Conservation (phyloP, 2,329 filamentous ascomycete genomes). For the Cladophialophora exuberans region DNA sequence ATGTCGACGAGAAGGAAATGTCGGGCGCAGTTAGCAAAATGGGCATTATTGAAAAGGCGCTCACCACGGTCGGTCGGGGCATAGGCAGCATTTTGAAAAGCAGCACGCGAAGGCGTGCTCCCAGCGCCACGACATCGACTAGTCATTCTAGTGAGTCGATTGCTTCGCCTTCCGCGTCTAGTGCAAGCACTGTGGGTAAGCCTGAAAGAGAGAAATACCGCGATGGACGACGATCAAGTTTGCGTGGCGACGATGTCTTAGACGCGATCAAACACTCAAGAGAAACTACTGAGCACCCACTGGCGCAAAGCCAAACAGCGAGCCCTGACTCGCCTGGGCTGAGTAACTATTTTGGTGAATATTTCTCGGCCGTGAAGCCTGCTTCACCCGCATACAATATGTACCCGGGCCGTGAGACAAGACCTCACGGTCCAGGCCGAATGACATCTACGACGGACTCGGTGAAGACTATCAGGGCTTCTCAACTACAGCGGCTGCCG, state of each 20-base stretch:
- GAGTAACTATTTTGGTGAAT: constrained; percentile 43
- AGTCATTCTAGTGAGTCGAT: constrained; percentile 59
- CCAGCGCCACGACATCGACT: constrained; percentile 56
- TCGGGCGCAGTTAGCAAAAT: constrained; percentile 88
- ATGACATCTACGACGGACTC: constrained; percentile 49
- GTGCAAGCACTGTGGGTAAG: constrained; percentile 59
- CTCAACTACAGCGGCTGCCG: constrained; percentile 34
- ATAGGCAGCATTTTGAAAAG: constrained; percentile 67
- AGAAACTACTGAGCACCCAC: constrained; percentile 67
- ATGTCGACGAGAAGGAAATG: constrained; percentile 84
- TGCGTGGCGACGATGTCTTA: constrained; percentile 63
- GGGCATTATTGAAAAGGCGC: constrained; percentile 81
- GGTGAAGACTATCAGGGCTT: constrained; percentile 48
- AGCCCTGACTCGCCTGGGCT: constrained; percentile 60
- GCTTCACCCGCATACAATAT: constrained; percentile 29
- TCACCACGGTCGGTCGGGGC: constrained; percentile 52
- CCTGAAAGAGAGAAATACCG: constrained; percentile 46
- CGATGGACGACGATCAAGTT: constrained; percentile 54
- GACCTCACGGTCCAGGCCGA: constrained; percentile 45
- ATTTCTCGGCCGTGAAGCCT: constrained; percentile 13
- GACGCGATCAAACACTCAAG: constrained; percentile 54
- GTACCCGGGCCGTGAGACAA: constrained; percentile 33
- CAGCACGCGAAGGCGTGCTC: constrained; percentile 52
- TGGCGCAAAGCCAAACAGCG: constrained; percentile 73
- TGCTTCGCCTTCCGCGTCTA: constrained; percentile 59